Evolutionary conservation across 495 filamentous ascomycete species (phyloP).

Genomic region (Aspergillus heteromorphus): DNA sequence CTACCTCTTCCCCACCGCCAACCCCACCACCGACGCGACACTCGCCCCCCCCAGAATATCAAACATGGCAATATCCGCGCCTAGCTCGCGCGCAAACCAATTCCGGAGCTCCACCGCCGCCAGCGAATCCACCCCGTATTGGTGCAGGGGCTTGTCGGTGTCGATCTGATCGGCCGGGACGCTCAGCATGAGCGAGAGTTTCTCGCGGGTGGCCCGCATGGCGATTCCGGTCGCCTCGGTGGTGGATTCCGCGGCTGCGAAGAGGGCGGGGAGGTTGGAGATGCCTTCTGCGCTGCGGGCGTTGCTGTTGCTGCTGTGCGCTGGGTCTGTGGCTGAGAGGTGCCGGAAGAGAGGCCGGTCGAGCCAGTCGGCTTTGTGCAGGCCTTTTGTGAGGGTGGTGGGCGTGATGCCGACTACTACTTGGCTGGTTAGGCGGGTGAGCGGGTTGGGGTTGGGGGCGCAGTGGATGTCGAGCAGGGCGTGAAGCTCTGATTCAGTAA

Average conservation of each 20-base stretch:
- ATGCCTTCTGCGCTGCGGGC: too few species aligned
- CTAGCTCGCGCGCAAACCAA: conserved; percentile 29
- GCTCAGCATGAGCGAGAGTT: conserved; percentile 11
- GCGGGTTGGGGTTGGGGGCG: neutral
- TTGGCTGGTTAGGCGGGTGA: neutral
- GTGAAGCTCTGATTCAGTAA: conserved; percentile 1
- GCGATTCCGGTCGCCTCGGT: conserved; percentile 3
- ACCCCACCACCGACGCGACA: neutral
- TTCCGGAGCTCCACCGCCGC: conserved; percentile 39
- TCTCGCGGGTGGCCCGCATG: conserved; percentile 1
- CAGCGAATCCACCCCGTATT: conserved; percentile 39
- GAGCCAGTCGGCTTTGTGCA: conserved; percentile 8
- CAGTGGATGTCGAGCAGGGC: conserved; percentile 7
- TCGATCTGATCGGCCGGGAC: conserved; percentile 33
- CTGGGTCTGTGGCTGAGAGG: neutral
- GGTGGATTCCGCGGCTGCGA: neutral
- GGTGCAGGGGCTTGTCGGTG: conserved; percentile 19
- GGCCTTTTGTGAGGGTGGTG: neutral
- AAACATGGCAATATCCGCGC: conserved; percentile 28
- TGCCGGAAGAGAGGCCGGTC: conserved; percentile 1
- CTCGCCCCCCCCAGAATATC: conserved; percentile 17
- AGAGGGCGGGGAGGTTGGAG: neutral
- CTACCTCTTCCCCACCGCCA: conserved; percentile 1
- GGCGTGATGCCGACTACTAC: neutral
- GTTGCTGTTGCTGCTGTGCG: too few species aligned